Conservation (phyloP, 129 eudicot species). For the Rutidosis leptorrhynchoides region DNA sequence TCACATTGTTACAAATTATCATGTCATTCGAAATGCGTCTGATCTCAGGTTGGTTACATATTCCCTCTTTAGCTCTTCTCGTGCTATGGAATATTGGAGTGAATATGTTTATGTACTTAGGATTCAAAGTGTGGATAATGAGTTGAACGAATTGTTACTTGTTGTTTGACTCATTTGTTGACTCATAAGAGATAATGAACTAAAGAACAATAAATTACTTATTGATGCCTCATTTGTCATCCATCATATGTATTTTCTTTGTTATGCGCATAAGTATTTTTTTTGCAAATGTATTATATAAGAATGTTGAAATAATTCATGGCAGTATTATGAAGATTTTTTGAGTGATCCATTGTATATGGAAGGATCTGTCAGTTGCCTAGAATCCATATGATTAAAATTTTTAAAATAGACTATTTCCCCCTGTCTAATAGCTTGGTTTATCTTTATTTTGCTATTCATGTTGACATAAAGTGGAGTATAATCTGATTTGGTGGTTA, state of each 20-base stretch:
- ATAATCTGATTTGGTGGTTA: not conserved
- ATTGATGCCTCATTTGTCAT: slow-evolving; percentile 9
- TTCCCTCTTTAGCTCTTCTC: too few species aligned
- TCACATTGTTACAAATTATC: too few species aligned
- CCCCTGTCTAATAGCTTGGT: too few species aligned
- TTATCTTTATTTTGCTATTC: not conserved
- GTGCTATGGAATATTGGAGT: slow-evolving; percentile 36
- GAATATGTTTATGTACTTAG: slow-evolving; percentile 1
- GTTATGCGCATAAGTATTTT: slow-evolving; percentile 4
- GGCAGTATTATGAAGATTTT: too few species aligned
- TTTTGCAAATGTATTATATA: not conserved
- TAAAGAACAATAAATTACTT: not conserved
- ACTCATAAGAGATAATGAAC: slow-evolving; percentile 7
- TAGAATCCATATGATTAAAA: not conserved
- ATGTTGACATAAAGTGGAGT: not conserved
- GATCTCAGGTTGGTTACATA: too few species aligned
- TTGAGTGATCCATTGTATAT: too few species aligned
- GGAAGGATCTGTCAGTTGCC: too few species aligned
- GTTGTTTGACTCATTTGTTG: not conserved
- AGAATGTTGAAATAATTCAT: too few species aligned
- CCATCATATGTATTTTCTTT: slow-evolving; percentile 4
- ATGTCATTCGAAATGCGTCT: too few species aligned
- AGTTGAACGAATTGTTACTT: slow-evolving; percentile 23
- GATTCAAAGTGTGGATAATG: not conserved
- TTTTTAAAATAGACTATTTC: too few species aligned